Evolutionary conservation across 1,139 yeast genomes (phyloP).

Genomic region (Scheffersomyces lignicola): DNA sequence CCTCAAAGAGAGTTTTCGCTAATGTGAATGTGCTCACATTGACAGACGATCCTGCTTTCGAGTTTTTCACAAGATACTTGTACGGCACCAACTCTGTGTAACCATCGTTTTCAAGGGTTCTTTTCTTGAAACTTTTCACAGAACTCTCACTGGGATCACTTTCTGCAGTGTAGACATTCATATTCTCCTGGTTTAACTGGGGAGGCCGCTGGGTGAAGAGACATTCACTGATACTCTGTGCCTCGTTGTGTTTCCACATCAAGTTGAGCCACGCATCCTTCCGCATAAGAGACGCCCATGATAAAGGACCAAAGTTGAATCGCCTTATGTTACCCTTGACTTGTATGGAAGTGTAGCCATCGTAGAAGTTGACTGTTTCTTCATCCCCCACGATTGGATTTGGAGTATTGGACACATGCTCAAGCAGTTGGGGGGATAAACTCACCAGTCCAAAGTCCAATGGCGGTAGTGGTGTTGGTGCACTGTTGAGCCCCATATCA

Average conservation of each 20-base stretch:
- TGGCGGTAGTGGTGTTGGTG: too few relatives aligned
- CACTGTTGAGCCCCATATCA: too few relatives aligned
- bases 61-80: conserved; percentile 7
- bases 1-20: conserved; percentile 20
- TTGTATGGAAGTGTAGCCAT: conserved; percentile 26
- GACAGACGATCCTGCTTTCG: neutral
- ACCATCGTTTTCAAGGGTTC: conserved; percentile 35
- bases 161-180: conserved; percentile 10
- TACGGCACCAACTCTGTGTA: conserved; percentile 36
- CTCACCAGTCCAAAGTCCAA: too few relatives aligned
- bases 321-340: conserved; percentile 26
- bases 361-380: conserved; percentile 30
- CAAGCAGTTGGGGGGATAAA: conserved; percentile 5
- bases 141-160: conserved; percentile 4
- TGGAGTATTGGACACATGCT: conserved; percentile 17
- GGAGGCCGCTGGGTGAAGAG: conserved; percentile 9
- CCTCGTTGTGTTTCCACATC: conserved; percentile 20
- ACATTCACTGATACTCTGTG: conserved; percentile 5
- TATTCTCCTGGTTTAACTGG: conserved; percentile 16
- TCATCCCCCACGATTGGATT: conserved; percentile 25
- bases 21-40: conserved; percentile 6
- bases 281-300: conserved; percentile 38
- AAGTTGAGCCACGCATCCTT: conserved; percentile 31
- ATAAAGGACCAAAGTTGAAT: conserved; percentile 36
- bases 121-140: conserved; percentile 30